Conservation (phyloP, 2,329 filamentous ascomycete genomes). For the Elsinoe fawcettii region DNA sequence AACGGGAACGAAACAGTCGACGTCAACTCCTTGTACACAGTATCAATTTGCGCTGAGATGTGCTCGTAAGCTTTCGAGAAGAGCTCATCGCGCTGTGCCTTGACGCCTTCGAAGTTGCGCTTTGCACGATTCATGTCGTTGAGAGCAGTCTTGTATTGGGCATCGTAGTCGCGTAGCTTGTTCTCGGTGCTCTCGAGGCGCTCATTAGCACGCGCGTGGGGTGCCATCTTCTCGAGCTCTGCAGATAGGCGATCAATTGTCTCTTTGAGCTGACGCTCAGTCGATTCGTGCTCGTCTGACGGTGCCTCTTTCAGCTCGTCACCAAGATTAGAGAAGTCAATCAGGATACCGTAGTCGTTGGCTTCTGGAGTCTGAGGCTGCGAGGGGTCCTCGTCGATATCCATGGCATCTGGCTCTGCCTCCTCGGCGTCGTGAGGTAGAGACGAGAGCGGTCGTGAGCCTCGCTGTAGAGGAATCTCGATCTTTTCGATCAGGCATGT, state of each 20-base stretch:
- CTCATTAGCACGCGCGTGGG: slow-evolving; percentile 93
- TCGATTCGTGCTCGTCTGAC: slow-evolving; percentile 62
- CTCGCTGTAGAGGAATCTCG: slow-evolving; percentile 66
- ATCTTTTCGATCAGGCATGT: slow-evolving; percentile 93
- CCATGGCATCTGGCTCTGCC: slow-evolving; percentile 66
- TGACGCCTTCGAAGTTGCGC: slow-evolving; percentile 75
- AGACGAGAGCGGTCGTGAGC: slow-evolving; percentile 65
- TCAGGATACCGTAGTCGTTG: slow-evolving; percentile 84
- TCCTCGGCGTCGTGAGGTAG: slow-evolving; percentile 79
- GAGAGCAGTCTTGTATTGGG: slow-evolving; percentile 61
- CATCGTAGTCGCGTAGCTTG: slow-evolving; percentile 80
- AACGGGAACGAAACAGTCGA: slow-evolving; percentile 83
- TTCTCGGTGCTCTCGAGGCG: slow-evolving; percentile 78
- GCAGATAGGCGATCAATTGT: slow-evolving; percentile 64
- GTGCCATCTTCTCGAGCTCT: slow-evolving; percentile 88
- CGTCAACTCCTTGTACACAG: slow-evolving; percentile 92
- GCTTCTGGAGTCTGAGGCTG: slow-evolving; percentile 52
- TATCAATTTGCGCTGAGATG: slow-evolving; percentile 87
- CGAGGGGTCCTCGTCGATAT: slow-evolving; percentile 66
- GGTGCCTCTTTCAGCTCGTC: slow-evolving; percentile 74
- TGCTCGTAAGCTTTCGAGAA: slow-evolving; percentile 95
- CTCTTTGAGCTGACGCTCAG: slow-evolving; percentile 54
- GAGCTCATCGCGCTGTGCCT: slow-evolving; percentile 73
- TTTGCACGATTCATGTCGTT: slow-evolving; percentile 53
- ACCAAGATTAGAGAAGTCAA: slow-evolving; percentile 75